A percentile compares a stretch with the other conserved stretches of the same genome.
phyloP scores from a whole-genome alignment of 2,329 filamentous ascomycete genomes.

The Fusarium pseudograminearum region DNA sequence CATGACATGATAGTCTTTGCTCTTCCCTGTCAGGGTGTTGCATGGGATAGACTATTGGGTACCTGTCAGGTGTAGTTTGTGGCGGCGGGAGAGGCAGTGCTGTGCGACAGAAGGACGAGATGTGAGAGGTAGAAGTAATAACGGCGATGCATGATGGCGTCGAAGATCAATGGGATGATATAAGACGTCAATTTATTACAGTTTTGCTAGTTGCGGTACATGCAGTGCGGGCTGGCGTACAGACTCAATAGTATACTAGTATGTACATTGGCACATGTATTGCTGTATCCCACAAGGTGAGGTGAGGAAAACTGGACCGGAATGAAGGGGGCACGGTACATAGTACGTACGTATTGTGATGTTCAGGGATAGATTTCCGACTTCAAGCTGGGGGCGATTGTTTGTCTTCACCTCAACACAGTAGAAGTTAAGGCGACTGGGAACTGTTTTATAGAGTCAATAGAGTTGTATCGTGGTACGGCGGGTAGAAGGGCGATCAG shows the following conservation, averaged over 20 bases:
- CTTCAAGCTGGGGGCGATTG: slow-evolving; percentile 26
- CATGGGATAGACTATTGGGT: background rate
- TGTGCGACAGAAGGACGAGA: slow-evolving; percentile 18
- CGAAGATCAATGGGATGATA: slow-evolving; percentile 20
- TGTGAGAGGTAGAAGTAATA: slow-evolving; percentile 21
- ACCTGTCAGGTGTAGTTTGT: slow-evolving; percentile 19
- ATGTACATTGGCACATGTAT: background rate
- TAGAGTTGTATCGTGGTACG: background rate
- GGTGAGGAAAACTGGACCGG: slow-evolving; percentile 25
- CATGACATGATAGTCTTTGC: background rate
- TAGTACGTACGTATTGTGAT: slow-evolving; percentile 11
- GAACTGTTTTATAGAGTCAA: background rate
- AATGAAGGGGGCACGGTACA: slow-evolving; percentile 29
- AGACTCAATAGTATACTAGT: background rate
- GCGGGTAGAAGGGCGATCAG: slow-evolving; percentile 17
- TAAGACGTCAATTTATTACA: background rate
- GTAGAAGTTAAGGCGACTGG: background rate
- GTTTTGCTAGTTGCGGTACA: background rate
- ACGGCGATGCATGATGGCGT: slow-evolving; percentile 38
- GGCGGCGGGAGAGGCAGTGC: slow-evolving; percentile 16
- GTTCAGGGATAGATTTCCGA: slow-evolving; percentile 21
- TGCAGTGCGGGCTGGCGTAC: background rate
- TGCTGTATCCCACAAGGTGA: slow-evolving; percentile 3
- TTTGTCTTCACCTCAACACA: background rate
- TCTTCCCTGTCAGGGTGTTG: background rate